Conservation (phyloP, 2,329 filamentous ascomycete genomes). For the Cladosporium sp. region DNA sequence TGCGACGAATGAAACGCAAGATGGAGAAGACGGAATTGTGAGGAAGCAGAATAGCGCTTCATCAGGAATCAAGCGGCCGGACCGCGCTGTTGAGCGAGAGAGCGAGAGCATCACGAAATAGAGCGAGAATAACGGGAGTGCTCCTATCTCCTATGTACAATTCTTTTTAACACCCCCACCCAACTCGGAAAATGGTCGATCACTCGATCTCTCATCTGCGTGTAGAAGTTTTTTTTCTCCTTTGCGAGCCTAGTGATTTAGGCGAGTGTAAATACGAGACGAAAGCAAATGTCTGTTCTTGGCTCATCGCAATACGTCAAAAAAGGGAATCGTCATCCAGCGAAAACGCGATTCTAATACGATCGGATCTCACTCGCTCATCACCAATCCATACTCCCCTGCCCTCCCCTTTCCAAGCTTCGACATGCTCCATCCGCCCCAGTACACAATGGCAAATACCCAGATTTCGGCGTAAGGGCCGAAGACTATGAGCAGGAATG, state of each 20-base stretch:
- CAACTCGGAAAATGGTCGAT: too few relatives aligned
- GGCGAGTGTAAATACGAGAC: too few relatives aligned
- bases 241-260: too few relatives aligned
- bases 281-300: too few relatives aligned
- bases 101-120: not conserved
- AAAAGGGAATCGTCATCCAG: too few relatives aligned
- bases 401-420: not conserved
- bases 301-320: too few relatives aligned
- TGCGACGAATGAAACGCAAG: not conserved
- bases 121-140: not conserved
- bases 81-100: not conserved
- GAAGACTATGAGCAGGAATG: constrained; percentile 13
- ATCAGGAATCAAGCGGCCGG: not conserved
- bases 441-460: constrained; percentile 7
- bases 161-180: too few relatives aligned
- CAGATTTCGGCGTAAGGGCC: constrained; percentile 6
- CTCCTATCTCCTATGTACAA: too few relatives aligned
- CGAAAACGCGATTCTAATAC: too few relatives aligned
- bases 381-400: not conserved
- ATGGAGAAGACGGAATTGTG: not conserved
- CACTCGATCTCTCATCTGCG: too few relatives aligned
- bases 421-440: constrained; percentile 12
- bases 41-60: not conserved
- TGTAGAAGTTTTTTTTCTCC: too few relatives aligned
- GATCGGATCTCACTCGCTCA: not conserved